Evolutionary conservation across 2,329 filamentous ascomycete species (phyloP).

Genomic region (Ascochyta lentis): DNA sequence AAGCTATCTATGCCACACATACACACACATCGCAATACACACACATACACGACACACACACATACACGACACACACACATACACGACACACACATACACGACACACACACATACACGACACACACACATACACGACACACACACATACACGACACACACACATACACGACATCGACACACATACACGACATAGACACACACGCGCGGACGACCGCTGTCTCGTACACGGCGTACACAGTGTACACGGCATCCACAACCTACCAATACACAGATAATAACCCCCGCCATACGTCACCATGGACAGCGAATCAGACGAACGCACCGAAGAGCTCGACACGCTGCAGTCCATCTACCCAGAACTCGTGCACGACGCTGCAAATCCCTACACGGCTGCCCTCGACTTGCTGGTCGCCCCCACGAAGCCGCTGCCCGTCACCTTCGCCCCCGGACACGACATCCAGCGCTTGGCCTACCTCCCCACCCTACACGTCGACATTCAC

Average conservation of each 20-base stretch:
- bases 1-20: background rate
- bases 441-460: conserved; percentile 49
- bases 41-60: background rate
- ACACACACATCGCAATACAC: background rate
- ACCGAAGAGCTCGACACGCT: conserved; percentile 66
- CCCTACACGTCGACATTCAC: conserved; percentile 59
- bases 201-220: too few species aligned
- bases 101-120: background rate
- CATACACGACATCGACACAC: background rate
- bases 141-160: too few species aligned
- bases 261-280: too few species aligned
- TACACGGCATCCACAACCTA: too few species aligned
- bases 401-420: conserved; percentile 61
- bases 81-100: too few species aligned
- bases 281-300: conserved; percentile 29
- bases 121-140: background rate
- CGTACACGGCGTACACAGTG: too few species aligned
- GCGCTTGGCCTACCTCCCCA: conserved; percentile 62
- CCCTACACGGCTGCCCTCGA: conserved; percentile 59
- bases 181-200: too few species aligned
- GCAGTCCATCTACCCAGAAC: conserved; percentile 68
- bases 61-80: background rate
- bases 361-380: conserved; percentile 55
- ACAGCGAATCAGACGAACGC: conserved; percentile 61
- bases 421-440: conserved; percentile 53